These are phyloP conservation scores for Lunasporangiospora selenospora DNA, from an alignment of 192 early-diverging fungal species.

Conservation along the genomic window DNA sequence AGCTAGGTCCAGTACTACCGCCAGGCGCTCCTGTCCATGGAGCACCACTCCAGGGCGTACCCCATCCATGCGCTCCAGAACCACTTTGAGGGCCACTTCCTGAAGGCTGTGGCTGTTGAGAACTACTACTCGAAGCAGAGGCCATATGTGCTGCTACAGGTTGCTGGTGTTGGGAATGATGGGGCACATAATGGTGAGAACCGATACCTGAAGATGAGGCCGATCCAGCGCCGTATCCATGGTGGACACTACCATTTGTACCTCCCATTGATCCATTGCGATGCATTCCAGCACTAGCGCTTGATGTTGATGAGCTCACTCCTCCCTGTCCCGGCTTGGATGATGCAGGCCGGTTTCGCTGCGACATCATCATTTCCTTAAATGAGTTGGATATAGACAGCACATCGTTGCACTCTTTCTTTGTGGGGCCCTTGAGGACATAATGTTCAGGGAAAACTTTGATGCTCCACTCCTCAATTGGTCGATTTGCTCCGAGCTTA, in stretches of 20 bases:
- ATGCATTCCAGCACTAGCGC: slow-evolving; percentile 12
- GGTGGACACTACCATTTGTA: no score
- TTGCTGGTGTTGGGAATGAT: slow-evolving; percentile 28
- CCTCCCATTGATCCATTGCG: neutral
- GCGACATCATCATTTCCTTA: slow-evolving; percentile 55
- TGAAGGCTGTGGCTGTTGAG: slow-evolving; percentile 23
- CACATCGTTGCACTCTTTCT: slow-evolving; percentile 72
- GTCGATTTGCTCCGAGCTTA: slow-evolving; percentile 71
- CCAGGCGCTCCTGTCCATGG: slow-evolving; percentile 38
- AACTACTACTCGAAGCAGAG: no score
- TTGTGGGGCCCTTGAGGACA: slow-evolving; percentile 70
- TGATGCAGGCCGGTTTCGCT: slow-evolving; percentile 22
- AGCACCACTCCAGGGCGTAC: slow-evolving; percentile 42
- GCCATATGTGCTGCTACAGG: slow-evolving; percentile 9
- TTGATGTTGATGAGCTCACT: no score
- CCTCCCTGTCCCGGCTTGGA: slow-evolving; percentile 2
- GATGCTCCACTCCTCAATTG: slow-evolving; percentile 73
- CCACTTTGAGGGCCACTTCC: slow-evolving; percentile 19
- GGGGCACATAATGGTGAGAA: slow-evolving; percentile 37
- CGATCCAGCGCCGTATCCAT: no score
- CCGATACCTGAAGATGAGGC: slow-evolving; percentile 4
- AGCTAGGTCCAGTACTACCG: slow-evolving; percentile 38
- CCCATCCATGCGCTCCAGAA: no score
- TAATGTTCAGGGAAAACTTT: slow-evolving; percentile 82
- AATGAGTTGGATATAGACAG: slow-evolving; percentile 80